phyloP scores from a whole-genome alignment of 2,329 filamentous ascomycete genomes.

The Xylariaceae sp. region DNA sequence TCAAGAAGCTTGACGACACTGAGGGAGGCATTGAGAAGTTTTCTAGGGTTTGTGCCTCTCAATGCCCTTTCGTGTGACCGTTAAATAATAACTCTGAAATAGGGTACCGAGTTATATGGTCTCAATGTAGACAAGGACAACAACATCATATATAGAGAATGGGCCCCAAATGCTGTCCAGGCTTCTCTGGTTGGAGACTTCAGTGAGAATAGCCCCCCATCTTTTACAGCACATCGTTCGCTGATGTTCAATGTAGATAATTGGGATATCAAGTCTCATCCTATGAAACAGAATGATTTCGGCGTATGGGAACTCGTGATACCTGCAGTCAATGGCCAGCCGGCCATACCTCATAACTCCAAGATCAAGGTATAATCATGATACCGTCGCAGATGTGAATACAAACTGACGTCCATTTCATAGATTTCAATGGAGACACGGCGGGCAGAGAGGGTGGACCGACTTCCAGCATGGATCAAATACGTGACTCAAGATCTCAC shows the following conservation, averaged over 20 bases:
- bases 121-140: constrained; percentile 77
- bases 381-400: background rate
- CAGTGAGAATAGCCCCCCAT: constrained; percentile 52
- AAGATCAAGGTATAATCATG: constrained; percentile 77
- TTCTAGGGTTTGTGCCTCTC: constrained; percentile 58
- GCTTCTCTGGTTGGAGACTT: constrained; percentile 93
- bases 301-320: constrained; percentile 84
- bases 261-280: constrained; percentile 79
- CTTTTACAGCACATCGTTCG: background rate
- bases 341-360: constrained; percentile 85
- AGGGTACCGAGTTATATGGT: constrained; percentile 85
- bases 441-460: constrained; percentile 75
- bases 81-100: constrained; percentile 9
- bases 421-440: constrained; percentile 82
- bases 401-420: constrained; percentile 1
- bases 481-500: constrained; percentile 90
- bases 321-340: constrained; percentile 66
- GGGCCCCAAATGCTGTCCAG: constrained; percentile 84
- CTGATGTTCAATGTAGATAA: constrained; percentile 55
- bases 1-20: constrained; percentile 72
- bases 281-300: constrained; percentile 81
- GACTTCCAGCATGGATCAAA: constrained; percentile 94
- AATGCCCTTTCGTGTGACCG: background rate
- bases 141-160: constrained; percentile 89
- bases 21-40: constrained; percentile 93